Conservation (phyloP, 306 rosid genomes). For the Gleditsia sinensis region DNA sequence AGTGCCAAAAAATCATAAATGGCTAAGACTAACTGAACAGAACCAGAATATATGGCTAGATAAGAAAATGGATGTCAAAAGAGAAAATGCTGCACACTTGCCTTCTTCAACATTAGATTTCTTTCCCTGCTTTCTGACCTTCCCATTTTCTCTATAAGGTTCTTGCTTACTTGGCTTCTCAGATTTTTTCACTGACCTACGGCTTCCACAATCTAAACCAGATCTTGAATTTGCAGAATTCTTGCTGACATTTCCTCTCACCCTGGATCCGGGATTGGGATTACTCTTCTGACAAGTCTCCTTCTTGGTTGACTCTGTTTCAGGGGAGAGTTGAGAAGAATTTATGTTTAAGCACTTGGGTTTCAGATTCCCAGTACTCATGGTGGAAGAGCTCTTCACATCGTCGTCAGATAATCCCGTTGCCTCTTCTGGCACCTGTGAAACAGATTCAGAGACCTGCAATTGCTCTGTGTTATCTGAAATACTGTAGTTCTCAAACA, state of each 20-base stretch:
- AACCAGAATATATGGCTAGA: background rate
- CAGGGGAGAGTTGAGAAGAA: conserved; percentile 40
- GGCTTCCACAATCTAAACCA: conserved; percentile 40
- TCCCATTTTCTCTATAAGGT: conserved; percentile 46
- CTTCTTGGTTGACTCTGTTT: conserved; percentile 46
- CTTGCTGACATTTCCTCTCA: conserved; percentile 45
- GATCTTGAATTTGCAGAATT: conserved; percentile 49
- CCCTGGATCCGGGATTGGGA: conserved; percentile 38
- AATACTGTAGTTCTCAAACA: conserved; percentile 57
- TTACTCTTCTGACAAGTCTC: conserved; percentile 41
- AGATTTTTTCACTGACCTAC: conserved; percentile 48
- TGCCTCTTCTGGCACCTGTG: conserved; percentile 68
- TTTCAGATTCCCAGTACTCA: conserved; percentile 50
- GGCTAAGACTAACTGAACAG: background rate
- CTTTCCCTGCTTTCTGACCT: conserved; percentile 47
- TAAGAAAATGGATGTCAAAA: background rate
- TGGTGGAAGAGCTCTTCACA: conserved; percentile 54
- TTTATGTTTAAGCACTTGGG: conserved; percentile 57
- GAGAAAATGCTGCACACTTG: conserved; percentile 14
- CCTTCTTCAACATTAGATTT: conserved; percentile 58
- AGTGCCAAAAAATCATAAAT: background rate
- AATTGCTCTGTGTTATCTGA: conserved; percentile 52
- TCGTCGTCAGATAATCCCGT: conserved; percentile 76
- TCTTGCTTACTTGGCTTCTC: conserved; percentile 66
- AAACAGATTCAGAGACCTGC: conserved; percentile 60